These are phyloP conservation scores for Sophora flavescens DNA, from an alignment of 306 rosid species.

Conservation along the genomic window DNA sequence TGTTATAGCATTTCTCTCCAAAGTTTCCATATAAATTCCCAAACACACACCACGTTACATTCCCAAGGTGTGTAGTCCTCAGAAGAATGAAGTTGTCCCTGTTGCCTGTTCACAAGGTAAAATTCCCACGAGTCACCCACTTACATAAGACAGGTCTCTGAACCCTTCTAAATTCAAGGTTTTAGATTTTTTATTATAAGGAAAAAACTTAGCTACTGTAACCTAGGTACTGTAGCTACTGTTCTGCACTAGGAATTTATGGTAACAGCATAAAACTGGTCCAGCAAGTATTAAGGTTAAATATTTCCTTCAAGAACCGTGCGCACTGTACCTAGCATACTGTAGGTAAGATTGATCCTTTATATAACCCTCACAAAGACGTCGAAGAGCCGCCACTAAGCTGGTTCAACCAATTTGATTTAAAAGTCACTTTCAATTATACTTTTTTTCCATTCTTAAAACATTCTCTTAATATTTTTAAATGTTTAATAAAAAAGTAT, in stretches of 20 bases:
- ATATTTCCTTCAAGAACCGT: too few relatives aligned
- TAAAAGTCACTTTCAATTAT: neutral
- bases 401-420: constrained; percentile 15
- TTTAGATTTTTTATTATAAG: too few relatives aligned
- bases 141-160: neutral
- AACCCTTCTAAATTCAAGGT: neutral
- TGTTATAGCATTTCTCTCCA: too few relatives aligned
- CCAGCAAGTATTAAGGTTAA: too few relatives aligned
- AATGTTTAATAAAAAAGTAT: too few relatives aligned
- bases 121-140: constrained; percentile 24
- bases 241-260: too few relatives aligned
- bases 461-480: neutral
- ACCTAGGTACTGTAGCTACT: too few relatives aligned
- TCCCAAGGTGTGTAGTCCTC: constrained; percentile 36
- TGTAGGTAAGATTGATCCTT: too few relatives aligned
- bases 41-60: constrained; percentile 44
- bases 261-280: too few relatives aligned
- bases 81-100: neutral
- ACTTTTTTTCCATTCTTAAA: too few relatives aligned
- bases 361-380: neutral
- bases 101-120: constrained; percentile 32
- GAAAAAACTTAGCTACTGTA: too few relatives aligned
- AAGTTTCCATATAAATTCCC: neutral
- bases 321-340: too few relatives aligned
- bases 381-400: constrained; percentile 1